Evolutionary conservation across 176 grass and related monocot species (phyloP).

Genomic region (Eragrostis curvula): DNA sequence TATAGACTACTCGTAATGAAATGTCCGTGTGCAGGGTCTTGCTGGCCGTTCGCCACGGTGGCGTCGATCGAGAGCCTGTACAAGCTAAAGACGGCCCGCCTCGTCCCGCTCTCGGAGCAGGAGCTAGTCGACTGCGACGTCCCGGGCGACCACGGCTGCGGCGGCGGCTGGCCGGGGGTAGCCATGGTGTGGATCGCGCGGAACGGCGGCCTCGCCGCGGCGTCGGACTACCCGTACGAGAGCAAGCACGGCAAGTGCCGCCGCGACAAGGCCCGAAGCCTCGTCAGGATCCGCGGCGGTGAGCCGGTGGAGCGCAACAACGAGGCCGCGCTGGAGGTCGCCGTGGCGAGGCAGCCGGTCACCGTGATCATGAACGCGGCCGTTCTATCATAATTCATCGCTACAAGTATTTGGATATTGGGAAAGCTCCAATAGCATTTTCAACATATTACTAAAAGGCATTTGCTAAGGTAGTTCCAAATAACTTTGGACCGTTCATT

Average conservation of each 20-base stretch:
- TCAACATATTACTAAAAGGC: no score
- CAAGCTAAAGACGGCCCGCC: conserved; percentile 21
- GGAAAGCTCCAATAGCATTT: no score
- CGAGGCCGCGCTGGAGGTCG: conserved; percentile 38
- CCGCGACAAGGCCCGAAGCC: background rate
- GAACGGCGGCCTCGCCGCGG: conserved; percentile 41
- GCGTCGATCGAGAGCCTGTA: conserved; percentile 51
- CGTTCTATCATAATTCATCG: no score
- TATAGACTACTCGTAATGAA: no score
- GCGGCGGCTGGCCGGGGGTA: background rate
- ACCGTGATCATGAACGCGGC: conserved; percentile 8
- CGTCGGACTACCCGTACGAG: conserved; percentile 35
- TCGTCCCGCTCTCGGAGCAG: conserved; percentile 47
- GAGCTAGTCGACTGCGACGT: conserved; percentile 44
- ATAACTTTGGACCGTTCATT: no score
- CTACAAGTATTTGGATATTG: no score
- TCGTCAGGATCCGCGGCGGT: conserved; percentile 15
- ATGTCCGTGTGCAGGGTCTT: background rate
- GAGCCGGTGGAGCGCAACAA: background rate
- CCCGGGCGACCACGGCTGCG: background rate
- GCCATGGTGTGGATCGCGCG: conserved; percentile 24
- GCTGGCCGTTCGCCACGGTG: conserved; percentile 52
- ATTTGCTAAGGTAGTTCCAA: no score
- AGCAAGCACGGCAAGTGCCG: background rate
- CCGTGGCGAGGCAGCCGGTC: conserved; percentile 44